Percentiles rank a stretch among this genome's conserved stretches.
Conservation (phyloP, 441 rosid species). For the Eruca vesicaria region DNA sequence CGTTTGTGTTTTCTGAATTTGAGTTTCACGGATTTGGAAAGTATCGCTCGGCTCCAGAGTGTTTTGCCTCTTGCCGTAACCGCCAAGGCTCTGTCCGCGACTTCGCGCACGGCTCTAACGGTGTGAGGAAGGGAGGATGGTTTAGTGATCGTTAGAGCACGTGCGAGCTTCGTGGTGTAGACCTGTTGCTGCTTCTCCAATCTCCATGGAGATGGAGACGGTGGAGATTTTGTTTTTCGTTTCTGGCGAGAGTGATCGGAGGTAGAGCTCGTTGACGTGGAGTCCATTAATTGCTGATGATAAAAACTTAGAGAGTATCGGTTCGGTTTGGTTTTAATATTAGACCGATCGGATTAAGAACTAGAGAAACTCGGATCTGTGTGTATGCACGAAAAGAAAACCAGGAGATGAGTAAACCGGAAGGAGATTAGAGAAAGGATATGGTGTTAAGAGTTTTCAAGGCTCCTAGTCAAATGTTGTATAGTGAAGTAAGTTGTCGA, state of each 20-base stretch:
- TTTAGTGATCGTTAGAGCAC: conserved; percentile 56
- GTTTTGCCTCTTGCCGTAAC: conserved; percentile 80
- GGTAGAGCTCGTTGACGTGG: conserved; percentile 40
- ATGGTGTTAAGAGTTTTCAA: too few relatives aligned
- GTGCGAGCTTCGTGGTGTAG: conserved; percentile 75
- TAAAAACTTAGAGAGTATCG: background rate
- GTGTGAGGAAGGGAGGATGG: conserved; percentile 32
- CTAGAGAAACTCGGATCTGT: background rate
- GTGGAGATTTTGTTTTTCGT: conserved; percentile 56
- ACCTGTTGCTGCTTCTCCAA: conserved; percentile 73
- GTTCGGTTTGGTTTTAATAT: background rate
- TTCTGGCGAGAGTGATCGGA: conserved; percentile 59
- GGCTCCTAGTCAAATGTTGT: too few relatives aligned
- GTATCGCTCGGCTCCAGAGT: conserved; percentile 90
- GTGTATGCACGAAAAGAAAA: background rate
- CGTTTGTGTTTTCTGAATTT: conserved; percentile 76
- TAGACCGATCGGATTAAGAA: conserved; percentile 11
- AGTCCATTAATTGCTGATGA: conserved; percentile 4
- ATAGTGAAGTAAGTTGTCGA: too few relatives aligned
- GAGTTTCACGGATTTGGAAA: conserved; percentile 63
- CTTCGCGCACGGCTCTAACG: conserved; percentile 60
- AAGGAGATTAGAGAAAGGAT: background rate
- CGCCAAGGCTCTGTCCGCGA: conserved; percentile 79
- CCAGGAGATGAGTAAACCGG: conserved; percentile 9
- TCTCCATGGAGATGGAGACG: conserved; percentile 51